These are phyloP conservation scores for Asterophora parasitica DNA, from an alignment of 768 basidiomycete species.

Conservation along the genomic window DNA sequence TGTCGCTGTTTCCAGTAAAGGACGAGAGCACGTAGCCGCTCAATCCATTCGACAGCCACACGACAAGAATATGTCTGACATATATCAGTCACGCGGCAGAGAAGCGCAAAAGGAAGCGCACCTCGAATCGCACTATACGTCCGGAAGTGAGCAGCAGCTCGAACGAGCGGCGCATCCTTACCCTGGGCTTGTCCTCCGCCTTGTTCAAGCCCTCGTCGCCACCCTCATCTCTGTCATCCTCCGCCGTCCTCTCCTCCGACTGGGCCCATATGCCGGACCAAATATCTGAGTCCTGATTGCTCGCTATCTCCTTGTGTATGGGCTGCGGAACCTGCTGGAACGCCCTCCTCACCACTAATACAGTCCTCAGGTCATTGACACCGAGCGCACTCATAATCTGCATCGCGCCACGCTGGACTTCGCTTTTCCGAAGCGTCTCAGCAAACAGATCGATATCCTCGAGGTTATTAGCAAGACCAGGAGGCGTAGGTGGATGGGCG, in stretches of 20 bases:
- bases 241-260: conserved; percentile 34
- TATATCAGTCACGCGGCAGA: background rate
- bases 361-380: conserved; percentile 66
- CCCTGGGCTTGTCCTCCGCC: conserved; percentile 35
- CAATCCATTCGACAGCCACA: conserved; percentile 83
- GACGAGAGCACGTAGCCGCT: conserved; percentile 62
- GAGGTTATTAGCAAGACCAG: conserved; percentile 38
- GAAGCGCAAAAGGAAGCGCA: background rate
- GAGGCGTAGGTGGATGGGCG: conserved; percentile 68
- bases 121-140: conserved; percentile 67
- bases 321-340: conserved; percentile 40
- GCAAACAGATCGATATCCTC: conserved; percentile 26
- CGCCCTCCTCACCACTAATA: conserved; percentile 61
- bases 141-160: conserved; percentile 72
- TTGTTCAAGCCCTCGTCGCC: conserved; percentile 50
- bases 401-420: conserved; percentile 56
- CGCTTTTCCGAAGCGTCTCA: conserved; percentile 40
- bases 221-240: conserved; percentile 63
- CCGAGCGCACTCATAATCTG: conserved; percentile 66
- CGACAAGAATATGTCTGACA: conserved; percentile 57
- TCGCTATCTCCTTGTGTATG: conserved; percentile 30
- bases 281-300: conserved; percentile 26
- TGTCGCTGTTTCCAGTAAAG: conserved; percentile 80
- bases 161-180: conserved; percentile 67
- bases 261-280: conserved; percentile 30